Conservation (phyloP, 495 filamentous ascomycete genomes). For the Corynascus novoguineensis region DNA sequence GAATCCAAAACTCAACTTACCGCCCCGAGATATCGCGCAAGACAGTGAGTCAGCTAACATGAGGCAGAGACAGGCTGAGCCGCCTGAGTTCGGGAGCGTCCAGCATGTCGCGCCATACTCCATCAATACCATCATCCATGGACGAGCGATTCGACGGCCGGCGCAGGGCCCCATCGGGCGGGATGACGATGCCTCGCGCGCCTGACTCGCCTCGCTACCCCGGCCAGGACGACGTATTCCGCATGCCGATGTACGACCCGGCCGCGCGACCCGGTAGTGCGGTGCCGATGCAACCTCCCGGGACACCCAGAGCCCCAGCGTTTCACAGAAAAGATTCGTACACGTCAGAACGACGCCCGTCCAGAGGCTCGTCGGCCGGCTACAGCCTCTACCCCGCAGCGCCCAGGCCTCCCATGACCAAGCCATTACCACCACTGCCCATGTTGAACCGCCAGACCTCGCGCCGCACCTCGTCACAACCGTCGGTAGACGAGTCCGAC, state of each 20-base stretch:
- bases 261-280: neutral
- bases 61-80: constrained; percentile 13
- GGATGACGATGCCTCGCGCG: constrained; percentile 7
- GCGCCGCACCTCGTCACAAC: constrained; percentile 18
- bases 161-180: neutral
- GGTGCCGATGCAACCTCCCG: constrained; percentile 3
- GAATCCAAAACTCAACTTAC: neutral
- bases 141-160: constrained; percentile 15
- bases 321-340: constrained; percentile 22
- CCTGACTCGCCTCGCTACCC: constrained; percentile 10
- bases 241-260: constrained; percentile 10
- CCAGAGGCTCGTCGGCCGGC: constrained; percentile 15
- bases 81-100: constrained; percentile 10
- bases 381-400: constrained; percentile 27
- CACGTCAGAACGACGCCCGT: constrained; percentile 23
- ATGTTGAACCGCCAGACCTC: constrained; percentile 5
- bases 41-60: neutral
- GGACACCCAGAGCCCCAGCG: neutral
- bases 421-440: constrained; percentile 26
- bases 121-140: constrained; percentile 5
- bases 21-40: neutral
- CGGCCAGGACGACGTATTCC: constrained; percentile 11
- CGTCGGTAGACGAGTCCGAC: constrained; percentile 20
- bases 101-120: constrained; percentile 2
- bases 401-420: constrained; percentile 16